These are phyloP conservation scores for Ascochyta fabae DNA, from an alignment of 2,329 filamentous ascomycete species.

Conservation along the genomic window DNA sequence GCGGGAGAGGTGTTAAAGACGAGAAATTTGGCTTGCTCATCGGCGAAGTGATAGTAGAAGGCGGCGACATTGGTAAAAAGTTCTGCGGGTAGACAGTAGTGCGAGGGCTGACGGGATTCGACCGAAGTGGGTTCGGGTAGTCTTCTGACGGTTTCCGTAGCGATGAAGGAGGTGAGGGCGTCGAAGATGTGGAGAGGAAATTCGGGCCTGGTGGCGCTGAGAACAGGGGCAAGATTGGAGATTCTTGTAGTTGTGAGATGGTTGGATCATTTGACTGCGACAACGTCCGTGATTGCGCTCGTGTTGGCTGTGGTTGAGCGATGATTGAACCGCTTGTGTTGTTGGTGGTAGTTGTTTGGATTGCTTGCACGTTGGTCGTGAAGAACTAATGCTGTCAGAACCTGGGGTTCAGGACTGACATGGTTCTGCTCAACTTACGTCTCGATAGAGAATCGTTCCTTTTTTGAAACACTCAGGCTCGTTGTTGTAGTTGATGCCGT, in stretches of 20 bases:
- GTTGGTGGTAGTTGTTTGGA: constrained; percentile 3
- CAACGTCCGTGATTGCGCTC: neutral
- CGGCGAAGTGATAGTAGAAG: constrained; percentile 29
- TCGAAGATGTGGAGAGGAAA: constrained; percentile 43
- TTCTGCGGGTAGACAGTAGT: constrained; percentile 25
- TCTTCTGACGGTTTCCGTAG: constrained; percentile 31
- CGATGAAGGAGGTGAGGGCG: constrained; percentile 44
- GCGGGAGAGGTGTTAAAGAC: constrained; percentile 37
- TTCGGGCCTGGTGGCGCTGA: constrained; percentile 34
- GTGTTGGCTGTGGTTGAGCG: constrained; percentile 20
- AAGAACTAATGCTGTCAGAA: constrained; percentile 36
- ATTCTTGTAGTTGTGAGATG: neutral
- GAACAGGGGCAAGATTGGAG: constrained; percentile 19
- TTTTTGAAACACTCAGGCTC: constrained; percentile 93
- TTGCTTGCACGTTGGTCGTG: constrained; percentile 23
- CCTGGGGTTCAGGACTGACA: neutral
- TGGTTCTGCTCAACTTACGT: constrained; percentile 59
- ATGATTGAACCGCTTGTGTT: neutral
- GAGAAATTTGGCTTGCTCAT: constrained; percentile 32
- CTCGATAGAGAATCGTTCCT: constrained; percentile 86
- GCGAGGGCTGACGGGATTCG: constrained; percentile 26
- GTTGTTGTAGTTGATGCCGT: constrained; percentile 97
- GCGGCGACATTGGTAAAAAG: constrained; percentile 33
- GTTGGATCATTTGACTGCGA: neutral
- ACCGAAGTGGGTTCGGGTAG: constrained; percentile 34